Percentiles rank a stretch among this genome's conserved stretches.
phyloP scores from a whole-genome alignment of 1,139 yeast genomes.

The Casaregolazyma lundiana region DNA sequence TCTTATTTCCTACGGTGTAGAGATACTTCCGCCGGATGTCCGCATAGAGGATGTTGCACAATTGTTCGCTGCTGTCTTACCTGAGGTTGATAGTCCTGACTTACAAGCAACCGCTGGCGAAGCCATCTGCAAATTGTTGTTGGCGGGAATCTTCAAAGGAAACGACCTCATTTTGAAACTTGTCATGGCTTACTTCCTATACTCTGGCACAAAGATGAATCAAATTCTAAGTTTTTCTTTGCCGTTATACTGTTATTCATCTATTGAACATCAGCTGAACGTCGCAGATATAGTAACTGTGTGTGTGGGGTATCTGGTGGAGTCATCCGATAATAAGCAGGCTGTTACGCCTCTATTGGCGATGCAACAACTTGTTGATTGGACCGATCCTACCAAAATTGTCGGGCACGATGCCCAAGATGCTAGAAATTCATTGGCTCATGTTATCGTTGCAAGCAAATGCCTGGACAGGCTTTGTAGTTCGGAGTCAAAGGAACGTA shows the following conservation, averaged over 20 bases:
- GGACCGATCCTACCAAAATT: slow-evolving; percentile 78
- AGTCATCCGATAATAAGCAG: slow-evolving; percentile 36
- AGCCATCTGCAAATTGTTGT: slow-evolving; percentile 75
- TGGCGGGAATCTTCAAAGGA: slow-evolving; percentile 71
- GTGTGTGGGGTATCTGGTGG: slow-evolving; percentile 16
- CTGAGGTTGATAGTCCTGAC: slow-evolving; percentile 50
- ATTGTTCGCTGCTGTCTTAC: slow-evolving; percentile 56
- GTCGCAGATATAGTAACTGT: slow-evolving; percentile 40
- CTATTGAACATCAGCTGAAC: slow-evolving; percentile 63
- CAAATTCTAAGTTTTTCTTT: slow-evolving; percentile 85
- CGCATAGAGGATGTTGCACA: slow-evolving; percentile 65
- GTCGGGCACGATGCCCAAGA: slow-evolving; percentile 48
- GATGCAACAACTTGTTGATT: slow-evolving; percentile 68
- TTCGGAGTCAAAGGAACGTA: slow-evolving; percentile 46
- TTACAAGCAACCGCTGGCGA: slow-evolving; percentile 82
- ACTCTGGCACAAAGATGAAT: slow-evolving; percentile 62
- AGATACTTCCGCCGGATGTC: slow-evolving; percentile 58
- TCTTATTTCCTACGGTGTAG: slow-evolving; percentile 68
- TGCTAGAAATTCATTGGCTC: slow-evolving; percentile 43
- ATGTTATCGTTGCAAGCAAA: slow-evolving; percentile 54
- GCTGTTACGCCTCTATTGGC: slow-evolving; percentile 54
- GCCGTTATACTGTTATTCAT: slow-evolving; percentile 86
- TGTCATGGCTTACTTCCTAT: slow-evolving; percentile 70
- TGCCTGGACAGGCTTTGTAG: slow-evolving; percentile 40
- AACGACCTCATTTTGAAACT: slow-evolving; percentile 69